Evolutionary conservation across 345 rosid species (phyloP), one percentile per base, ranked within the genome.

Genomic region (Syzygium jambos): DNA sequence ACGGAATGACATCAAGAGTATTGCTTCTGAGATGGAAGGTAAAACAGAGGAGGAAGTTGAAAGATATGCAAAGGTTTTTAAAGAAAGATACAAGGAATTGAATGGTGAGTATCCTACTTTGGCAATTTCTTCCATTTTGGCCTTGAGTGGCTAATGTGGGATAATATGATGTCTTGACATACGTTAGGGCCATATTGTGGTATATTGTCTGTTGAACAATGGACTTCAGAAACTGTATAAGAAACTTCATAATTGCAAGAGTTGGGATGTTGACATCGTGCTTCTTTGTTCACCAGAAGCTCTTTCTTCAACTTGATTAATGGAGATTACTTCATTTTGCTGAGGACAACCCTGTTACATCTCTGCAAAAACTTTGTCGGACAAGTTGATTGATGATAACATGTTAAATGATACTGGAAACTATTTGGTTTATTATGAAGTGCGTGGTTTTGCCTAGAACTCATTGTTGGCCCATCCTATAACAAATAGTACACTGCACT

Each of bases 1-100:
- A 29, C 93, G 99, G 52, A 92, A 94, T 88, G 98, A 96, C 88
- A 92, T 95, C 59, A 92, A 90, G 73, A 91, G 96, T 89, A 98
- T 98, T 91, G 95, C 99, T 65, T 88, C 94, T 84, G 99, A 98
- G 93, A 95, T 98, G 95, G 99, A 98, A 91, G 99, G 99, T 80
- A 98, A 96, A 91, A 93, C 96, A 52, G 98, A 93, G 91, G 94
- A 95, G 86, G 99, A 96, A 91, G 98, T 96, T 89, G 97, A 96
- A 92, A 93, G 97, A 94, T 95, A 98, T 90, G 96, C 98, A 16
- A 92, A 94, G 86, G 95, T 87, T 89, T 96, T 98, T 89, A 96
- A 95, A 91, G 99, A 95, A 90, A 93, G 98, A 89, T 96, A 94
- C 91, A 96, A 94, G 89, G 99, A 98, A 92, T 92, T 98, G 87